Conservation (phyloP, 805 yeast species). For the Huiozyma sinensis region DNA sequence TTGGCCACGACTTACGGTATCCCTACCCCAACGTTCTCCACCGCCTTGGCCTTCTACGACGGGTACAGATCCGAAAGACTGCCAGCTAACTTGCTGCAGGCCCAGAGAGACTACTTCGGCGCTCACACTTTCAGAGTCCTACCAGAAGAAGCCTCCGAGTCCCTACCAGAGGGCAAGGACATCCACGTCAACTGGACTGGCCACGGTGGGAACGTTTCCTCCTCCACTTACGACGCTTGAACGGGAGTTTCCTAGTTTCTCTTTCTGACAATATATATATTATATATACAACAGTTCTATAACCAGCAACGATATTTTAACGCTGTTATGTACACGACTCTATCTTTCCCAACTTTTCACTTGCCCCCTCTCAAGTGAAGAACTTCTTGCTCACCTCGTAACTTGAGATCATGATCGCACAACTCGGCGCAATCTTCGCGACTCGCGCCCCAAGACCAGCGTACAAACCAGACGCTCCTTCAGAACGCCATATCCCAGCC, state of each 20-base stretch:
- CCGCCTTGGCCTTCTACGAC: conserved; percentile 96
- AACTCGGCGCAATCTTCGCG: conserved; percentile 88
- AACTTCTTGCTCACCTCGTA: conserved; percentile 76
- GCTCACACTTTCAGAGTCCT: conserved; percentile 97
- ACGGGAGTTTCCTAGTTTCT: background rate
- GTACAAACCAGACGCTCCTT: conserved; percentile 77
- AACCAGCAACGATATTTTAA: background rate
- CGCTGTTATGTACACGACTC: background rate
- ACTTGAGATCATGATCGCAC: conserved; percentile 96
- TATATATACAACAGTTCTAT: background rate
- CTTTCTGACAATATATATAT: background rate
- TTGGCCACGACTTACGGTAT: conserved; percentile 77
- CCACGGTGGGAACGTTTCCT: conserved; percentile 94
- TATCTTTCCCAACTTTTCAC: background rate
- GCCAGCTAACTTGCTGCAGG: conserved; percentile 97
- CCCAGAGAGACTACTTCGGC: conserved; percentile 99
- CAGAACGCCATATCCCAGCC: conserved; percentile 49
- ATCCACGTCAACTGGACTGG: conserved; percentile 99
- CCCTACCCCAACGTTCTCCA: conserved; percentile 95
- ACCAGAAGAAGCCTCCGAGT: conserved; percentile 71
- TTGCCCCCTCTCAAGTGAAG: background rate
- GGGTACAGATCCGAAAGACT: conserved; percentile 93
- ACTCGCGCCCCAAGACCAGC: conserved; percentile 82
- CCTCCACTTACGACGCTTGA: conserved; percentile 87
- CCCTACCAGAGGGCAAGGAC: conserved; percentile 67